A percentile compares a stretch with the other conserved stretches of the same genome.
Evolutionary conservation across 2,329 filamentous ascomycete species (phyloP).

Genomic region (Colletotrichum viniferum): DNA sequence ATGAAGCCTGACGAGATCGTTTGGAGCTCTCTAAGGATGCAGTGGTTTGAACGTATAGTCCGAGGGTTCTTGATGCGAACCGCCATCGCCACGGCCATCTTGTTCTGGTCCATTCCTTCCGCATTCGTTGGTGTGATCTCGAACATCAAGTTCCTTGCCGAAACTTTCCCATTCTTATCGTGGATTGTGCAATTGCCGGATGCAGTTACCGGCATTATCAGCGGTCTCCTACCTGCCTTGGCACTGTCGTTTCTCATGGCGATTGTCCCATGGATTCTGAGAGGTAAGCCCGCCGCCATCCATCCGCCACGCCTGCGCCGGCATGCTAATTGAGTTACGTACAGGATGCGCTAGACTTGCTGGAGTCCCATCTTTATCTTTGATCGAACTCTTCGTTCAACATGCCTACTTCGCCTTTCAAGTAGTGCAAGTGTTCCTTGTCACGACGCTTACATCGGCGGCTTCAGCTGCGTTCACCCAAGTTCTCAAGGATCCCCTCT

Average conservation of each 20-base stretch:
- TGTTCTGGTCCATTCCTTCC: slow-evolving; percentile 84
- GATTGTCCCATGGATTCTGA: slow-evolving; percentile 77
- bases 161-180: slow-evolving; percentile 67
- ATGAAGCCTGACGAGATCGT: slow-evolving; percentile 81
- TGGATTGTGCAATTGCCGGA: slow-evolving; percentile 77
- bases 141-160: slow-evolving; percentile 75
- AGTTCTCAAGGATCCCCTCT: slow-evolving; percentile 49
- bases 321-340: no score
- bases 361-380: slow-evolving; percentile 72
- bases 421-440: slow-evolving; percentile 83
- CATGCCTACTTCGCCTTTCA: slow-evolving; percentile 83
- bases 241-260: slow-evolving; percentile 83
- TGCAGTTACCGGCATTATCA: slow-evolving; percentile 76
- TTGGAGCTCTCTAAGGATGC: slow-evolving; percentile 76
- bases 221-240: slow-evolving; percentile 81
- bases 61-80: slow-evolving; percentile 67
- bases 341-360: slow-evolving; percentile 71
- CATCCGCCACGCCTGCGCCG: no score
- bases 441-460: slow-evolving; percentile 78
- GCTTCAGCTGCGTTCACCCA: slow-evolving; percentile 65
- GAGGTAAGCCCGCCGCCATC: no score
- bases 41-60: slow-evolving; percentile 78
- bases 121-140: slow-evolving; percentile 84
- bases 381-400: slow-evolving; percentile 78
- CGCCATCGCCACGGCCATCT: slow-evolving; percentile 73